A percentile compares a stretch with the other conserved stretches of the same genome.
Conservation (phyloP, 139 green algal species). For the Prasinococcaceae sp. region DNA sequence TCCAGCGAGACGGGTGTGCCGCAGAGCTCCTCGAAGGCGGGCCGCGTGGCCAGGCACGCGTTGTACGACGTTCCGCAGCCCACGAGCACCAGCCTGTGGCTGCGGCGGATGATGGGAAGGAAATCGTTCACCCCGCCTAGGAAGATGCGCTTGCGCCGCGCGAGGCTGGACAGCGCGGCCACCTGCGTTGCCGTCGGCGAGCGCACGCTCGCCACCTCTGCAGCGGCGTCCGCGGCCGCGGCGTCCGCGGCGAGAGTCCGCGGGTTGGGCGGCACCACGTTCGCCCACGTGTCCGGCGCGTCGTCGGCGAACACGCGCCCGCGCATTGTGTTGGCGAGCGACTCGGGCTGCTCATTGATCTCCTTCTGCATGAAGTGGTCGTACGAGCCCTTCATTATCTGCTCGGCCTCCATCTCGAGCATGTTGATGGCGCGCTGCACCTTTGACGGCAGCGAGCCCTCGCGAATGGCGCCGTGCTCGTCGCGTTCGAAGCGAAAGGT, state of each 20-base stretch:
- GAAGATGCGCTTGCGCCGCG: constrained; percentile 34
- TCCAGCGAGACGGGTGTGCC: constrained; percentile 74
- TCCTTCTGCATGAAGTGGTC: constrained; percentile 80
- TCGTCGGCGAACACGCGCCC: constrained; percentile 20
- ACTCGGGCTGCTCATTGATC: constrained; percentile 93
- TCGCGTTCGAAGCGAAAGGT: constrained; percentile 28
- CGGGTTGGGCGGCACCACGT: not conserved
- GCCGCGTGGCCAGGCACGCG: constrained; percentile 52
- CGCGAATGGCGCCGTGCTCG: not conserved
- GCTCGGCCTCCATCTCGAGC: constrained; percentile 83
- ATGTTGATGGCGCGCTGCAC: constrained; percentile 65
- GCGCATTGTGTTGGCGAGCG: constrained; percentile 41
- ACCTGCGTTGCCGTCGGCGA: too few species aligned
- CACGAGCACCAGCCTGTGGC: constrained; percentile 78
- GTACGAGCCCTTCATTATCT: constrained; percentile 96
- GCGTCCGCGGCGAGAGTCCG: not conserved
- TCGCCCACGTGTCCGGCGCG: not conserved
- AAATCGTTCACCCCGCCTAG: constrained; percentile 63
- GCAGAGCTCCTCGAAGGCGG: constrained; percentile 22
- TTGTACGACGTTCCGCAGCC: constrained; percentile 85
- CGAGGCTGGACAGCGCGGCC: too few species aligned
- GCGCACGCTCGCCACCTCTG: not conserved
- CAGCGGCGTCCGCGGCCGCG: not conserved
- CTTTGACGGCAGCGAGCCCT: not conserved
- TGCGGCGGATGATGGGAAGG: constrained; percentile 44